phyloP scores from a whole-genome alignment of 2,329 filamentous ascomycete species.

The Fusarium sp. region DNA sequence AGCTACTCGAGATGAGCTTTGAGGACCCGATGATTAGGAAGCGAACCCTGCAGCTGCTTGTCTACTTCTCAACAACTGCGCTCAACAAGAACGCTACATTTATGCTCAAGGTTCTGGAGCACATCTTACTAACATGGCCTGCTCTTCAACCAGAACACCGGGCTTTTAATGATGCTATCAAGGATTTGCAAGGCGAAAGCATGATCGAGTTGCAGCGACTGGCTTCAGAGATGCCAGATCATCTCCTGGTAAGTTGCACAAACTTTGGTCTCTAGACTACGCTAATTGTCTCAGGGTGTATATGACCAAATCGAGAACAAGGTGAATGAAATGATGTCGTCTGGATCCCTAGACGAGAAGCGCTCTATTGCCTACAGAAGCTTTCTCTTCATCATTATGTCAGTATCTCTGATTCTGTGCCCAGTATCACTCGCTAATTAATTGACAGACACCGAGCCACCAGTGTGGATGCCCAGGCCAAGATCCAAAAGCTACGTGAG shows the following conservation, averaged over 20 bases:
- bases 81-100: conserved; percentile 82
- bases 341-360: conserved; percentile 82
- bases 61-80: conserved; percentile 85
- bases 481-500: conserved; percentile 77
- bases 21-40: conserved; percentile 89
- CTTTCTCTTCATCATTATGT: conserved; percentile 94
- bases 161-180: conserved; percentile 87
- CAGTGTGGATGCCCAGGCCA: conserved; percentile 77
- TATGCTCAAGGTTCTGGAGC: conserved; percentile 90
- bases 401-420: conserved; percentile 47
- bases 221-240: conserved; percentile 90
- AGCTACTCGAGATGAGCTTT: conserved; percentile 77
- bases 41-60: conserved; percentile 82
- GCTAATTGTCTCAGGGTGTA: conserved; percentile 68
- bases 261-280: background rate
- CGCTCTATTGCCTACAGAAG: conserved; percentile 88
- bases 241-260: conserved; percentile 74
- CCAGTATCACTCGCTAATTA: conserved; percentile 25
- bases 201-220: conserved; percentile 90
- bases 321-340: conserved; percentile 82
- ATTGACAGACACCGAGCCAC: conserved; percentile 79
- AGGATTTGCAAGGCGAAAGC: conserved; percentile 86
- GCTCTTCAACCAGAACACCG: conserved; percentile 77
- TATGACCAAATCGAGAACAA: conserved; percentile 89
- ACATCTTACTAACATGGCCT: conserved; percentile 89